A percentile compares a stretch with the other conserved stretches of the same genome.
Evolutionary conservation across 805 yeast genomes (phyloP).

Genomic region (Kuraishia molischiana): DNA sequence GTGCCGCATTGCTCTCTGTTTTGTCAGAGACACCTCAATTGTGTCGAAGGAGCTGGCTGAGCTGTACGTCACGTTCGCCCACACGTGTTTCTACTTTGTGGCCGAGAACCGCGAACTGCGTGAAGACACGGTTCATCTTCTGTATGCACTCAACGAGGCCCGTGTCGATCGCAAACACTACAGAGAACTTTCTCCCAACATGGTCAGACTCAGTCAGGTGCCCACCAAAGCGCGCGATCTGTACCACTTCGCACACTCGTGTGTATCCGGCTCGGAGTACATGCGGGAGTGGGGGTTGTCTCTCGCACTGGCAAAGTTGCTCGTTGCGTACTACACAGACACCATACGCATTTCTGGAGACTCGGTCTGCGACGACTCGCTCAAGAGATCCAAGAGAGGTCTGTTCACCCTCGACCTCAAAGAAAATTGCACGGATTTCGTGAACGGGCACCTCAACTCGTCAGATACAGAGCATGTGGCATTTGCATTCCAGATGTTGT

Average conservation of each 20-base stretch:
- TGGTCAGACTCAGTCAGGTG: not conserved
- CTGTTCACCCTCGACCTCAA: too few species aligned
- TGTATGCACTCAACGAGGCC: not conserved
- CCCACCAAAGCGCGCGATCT: not conserved
- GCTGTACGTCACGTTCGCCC: not conserved
- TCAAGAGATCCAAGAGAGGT: too few species aligned
- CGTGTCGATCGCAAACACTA: not conserved
- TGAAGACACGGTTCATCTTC: not conserved
- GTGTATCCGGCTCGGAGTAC: too few species aligned
- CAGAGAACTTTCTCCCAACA: not conserved
- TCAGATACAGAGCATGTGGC: too few species aligned
- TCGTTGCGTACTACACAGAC: not conserved
- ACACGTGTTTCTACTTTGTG: not conserved
- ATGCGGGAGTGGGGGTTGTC: not conserved
- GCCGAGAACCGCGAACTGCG: too few species aligned
- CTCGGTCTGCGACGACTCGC: too few species aligned
- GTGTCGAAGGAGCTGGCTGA: slow-evolving; percentile 3
- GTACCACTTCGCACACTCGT: not conserved
- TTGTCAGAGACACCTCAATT: slow-evolving; percentile 23
- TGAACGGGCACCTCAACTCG: too few species aligned
- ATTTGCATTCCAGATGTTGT: too few species aligned
- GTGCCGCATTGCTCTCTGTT: slow-evolving; percentile 26
- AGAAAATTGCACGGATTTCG: too few species aligned
- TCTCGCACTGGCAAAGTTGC: not conserved
- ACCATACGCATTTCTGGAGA: too few species aligned